Evolutionary conservation across 805 yeast species (phyloP), one percentile per base, ranked within the genome.

Genomic region (Pichia thaimueangensis): DNA sequence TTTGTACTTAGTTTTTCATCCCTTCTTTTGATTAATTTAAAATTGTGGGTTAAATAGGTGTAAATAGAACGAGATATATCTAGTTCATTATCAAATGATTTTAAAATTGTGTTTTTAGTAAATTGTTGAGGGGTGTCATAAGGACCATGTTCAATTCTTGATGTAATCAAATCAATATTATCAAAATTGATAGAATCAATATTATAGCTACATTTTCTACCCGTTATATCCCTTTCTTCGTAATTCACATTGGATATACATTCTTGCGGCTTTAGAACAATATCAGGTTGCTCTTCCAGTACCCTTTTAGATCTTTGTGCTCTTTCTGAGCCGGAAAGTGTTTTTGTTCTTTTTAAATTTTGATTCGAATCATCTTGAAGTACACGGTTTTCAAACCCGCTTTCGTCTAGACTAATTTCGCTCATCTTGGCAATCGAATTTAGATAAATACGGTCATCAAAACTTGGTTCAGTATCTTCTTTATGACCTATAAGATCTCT

Each of bases 301-400:
- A 73, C 80, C 42, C 86, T 69, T 58, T 74, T 75, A 41, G 84
- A 80, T 50, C 97, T 73, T 13, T 71, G 67, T 41, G 79, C 81
- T 45, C 83, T 78, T 47, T 89, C 96, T 42, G 71, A 72, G 6
- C 76, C 65, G 3, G 83, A 74, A 20, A 86, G 63, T 0, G 94
- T 74, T 48, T 78, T 80, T 43, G 88, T 78, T 52, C 97, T 71
- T 57, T 82, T 76, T 41, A 88, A 60, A n/a, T n/a, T n/a, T n/a
- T n/a, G n/a, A n/a, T n/a, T n/a, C n/a, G n/a, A n/a, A n/a, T n/a
- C n/a, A 50, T 80, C 89, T 36, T 76, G 64, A 19, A 36, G 73
- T 70, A 21, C 37, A 34, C 25, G 21, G 5, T 30, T 35, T 13
- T 30, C 11, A n/a, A 16, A 3, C n/a, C 16, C 16, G 3, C 32